A percentile compares a stretch with the other conserved stretches of the same genome.
Evolutionary conservation across 306 rosid species (phyloP).

Genomic region (Casuarina equisetifolia): DNA sequence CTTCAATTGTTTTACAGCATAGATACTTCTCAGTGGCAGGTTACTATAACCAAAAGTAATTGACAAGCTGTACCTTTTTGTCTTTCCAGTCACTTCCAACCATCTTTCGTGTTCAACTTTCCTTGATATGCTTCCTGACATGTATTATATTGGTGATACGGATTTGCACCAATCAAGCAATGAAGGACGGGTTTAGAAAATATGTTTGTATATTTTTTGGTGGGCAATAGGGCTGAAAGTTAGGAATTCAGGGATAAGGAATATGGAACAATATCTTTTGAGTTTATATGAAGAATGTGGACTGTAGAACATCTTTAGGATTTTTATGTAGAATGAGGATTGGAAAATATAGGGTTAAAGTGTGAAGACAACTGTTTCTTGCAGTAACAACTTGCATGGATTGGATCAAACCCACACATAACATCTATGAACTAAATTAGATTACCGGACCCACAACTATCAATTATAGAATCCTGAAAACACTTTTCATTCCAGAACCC

Average conservation of each 20-base stretch:
- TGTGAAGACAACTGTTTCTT: neutral
- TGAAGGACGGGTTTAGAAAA: neutral
- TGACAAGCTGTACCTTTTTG: neutral
- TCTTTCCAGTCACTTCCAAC: neutral
- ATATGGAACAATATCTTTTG: neutral
- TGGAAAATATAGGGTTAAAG: neutral
- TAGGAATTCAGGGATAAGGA: neutral
- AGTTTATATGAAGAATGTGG: neutral
- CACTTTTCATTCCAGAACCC: neutral
- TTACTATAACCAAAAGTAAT: neutral
- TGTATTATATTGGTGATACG: neutral
- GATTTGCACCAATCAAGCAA: conserved; percentile 3
- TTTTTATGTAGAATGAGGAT: neutral
- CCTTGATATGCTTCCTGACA: conserved; percentile 3
- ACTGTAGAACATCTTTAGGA: neutral
- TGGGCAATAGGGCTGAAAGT: neutral
- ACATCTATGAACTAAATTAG: neutral
- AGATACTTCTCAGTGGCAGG: neutral
- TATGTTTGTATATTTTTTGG: neutral
- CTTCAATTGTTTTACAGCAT: neutral
- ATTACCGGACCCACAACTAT: neutral
- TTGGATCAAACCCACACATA: neutral
- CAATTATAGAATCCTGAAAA: neutral
- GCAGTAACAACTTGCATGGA: neutral
- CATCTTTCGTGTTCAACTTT: conserved; percentile 14